Conservation (phyloP, 75 land plant species). For the Cunninghamia lanceolata region DNA sequence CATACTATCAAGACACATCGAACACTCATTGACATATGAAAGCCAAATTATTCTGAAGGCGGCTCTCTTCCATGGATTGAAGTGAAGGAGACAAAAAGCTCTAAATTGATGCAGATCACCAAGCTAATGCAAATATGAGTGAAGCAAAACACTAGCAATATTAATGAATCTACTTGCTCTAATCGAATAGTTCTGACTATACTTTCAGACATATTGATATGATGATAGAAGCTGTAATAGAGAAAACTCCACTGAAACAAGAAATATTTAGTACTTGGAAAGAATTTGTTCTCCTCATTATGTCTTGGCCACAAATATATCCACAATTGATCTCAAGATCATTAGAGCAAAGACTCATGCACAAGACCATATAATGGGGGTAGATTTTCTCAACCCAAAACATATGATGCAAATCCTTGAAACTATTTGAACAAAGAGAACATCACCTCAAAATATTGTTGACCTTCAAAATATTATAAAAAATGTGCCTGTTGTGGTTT, state of each 20-base stretch:
- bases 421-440: conserved; percentile 80
- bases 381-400: conserved; percentile 98
- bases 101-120: too few relatives aligned
- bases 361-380: conserved; percentile 84
- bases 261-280: conserved; percentile 78
- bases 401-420: conserved; percentile 97
- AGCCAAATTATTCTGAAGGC: too few relatives aligned
- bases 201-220: background rate
- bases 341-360: conserved; percentile 76
- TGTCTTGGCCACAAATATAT: too few relatives aligned
- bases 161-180: too few relatives aligned
- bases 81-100: too few relatives aligned
- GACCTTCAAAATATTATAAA: conserved; percentile 87
- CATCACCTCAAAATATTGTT: conserved; percentile 86
- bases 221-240: too few relatives aligned
- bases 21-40: too few relatives aligned
- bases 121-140: too few relatives aligned
- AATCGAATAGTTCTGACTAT: too few relatives aligned
- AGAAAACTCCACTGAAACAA: conserved; percentile 79
- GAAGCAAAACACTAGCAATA: too few relatives aligned
- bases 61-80: too few relatives aligned
- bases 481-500: conserved; percentile 95
- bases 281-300: conserved; percentile 77
- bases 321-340: conserved; percentile 78
- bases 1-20: too few relatives aligned